Conservation (phyloP, 2,329 filamentous ascomycete genomes). For the Eutypa lata region DNA sequence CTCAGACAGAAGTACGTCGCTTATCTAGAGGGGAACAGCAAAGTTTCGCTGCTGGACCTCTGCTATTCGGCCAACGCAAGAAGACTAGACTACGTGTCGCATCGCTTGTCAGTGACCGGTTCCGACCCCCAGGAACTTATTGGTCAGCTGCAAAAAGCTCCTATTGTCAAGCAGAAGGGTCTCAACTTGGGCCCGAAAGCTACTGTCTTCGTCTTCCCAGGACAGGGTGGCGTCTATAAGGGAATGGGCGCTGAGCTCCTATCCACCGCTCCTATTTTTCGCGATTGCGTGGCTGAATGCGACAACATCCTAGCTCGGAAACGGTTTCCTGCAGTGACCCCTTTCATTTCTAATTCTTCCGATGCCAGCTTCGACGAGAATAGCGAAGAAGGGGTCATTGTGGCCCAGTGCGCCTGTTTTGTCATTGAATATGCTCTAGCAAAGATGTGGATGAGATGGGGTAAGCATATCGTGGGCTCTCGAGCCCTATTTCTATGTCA, state of each 20-base stretch:
- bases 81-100: conserved; percentile 8
- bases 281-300: conserved; percentile 19
- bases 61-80: conserved; percentile 21
- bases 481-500: neutral
- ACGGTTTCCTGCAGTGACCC: conserved; percentile 25
- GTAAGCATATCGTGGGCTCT: neutral
- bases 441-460: conserved; percentile 23
- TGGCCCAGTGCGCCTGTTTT: conserved; percentile 27
- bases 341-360: conserved; percentile 37
- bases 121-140: conserved; percentile 4
- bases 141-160: neutral
- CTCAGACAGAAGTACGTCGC: conserved; percentile 5
- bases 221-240: conserved; percentile 29
- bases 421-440: conserved; percentile 29
- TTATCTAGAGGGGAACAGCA: conserved; percentile 5
- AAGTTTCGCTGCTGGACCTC: conserved; percentile 9
- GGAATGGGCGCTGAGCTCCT: conserved; percentile 29
- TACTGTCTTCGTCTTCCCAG: conserved; percentile 31
- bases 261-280: conserved; percentile 23
- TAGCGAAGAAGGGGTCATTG: conserved; percentile 12
- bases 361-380: conserved; percentile 8
- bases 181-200: neutral
- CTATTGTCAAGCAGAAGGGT: neutral
- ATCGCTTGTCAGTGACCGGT: conserved; percentile 11
- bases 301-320: conserved; percentile 19